These are phyloP conservation scores for Mycosphaerella sp. DNA, from an alignment of 2,329 filamentous ascomycete species.

Conservation along the genomic window DNA sequence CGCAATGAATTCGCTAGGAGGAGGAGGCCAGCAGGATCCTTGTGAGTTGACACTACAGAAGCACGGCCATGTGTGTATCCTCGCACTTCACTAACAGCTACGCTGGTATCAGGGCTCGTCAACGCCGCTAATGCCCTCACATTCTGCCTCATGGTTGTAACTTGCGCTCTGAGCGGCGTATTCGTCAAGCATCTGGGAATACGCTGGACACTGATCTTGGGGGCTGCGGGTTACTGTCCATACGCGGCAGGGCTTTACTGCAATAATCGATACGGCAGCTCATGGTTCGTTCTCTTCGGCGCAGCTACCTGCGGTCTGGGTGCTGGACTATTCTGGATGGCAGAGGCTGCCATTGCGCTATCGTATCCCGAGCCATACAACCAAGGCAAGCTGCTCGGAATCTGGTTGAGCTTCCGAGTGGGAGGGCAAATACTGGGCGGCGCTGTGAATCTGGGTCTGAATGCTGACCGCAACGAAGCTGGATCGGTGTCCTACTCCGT, in stretches of 20 bases:
- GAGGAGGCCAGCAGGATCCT: constrained; percentile 59
- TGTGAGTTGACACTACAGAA: constrained; percentile 16
- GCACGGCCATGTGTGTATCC: no score
- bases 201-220: constrained; percentile 63
- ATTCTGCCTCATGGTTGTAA: constrained; percentile 66
- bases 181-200: constrained; percentile 64
- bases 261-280: constrained; percentile 62
- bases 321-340: constrained; percentile 69
- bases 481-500: constrained; percentile 64
- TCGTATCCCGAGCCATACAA: constrained; percentile 66
- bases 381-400: constrained; percentile 57
- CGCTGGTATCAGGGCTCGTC: constrained; percentile 44
- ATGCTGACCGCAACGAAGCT: constrained; percentile 50
- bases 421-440: constrained; percentile 64
- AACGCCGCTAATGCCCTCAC: constrained; percentile 66
- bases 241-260: constrained; percentile 65
- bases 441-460: constrained; percentile 63
- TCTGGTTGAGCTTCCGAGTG: constrained; percentile 59
- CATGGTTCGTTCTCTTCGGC: constrained; percentile 64
- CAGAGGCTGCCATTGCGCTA: constrained; percentile 66
- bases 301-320: constrained; percentile 63
- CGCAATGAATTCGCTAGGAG: constrained; percentile 61
- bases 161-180: constrained; percentile 58
- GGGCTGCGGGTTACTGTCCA: constrained; percentile 64
- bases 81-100: no score